Evolutionary conservation across 202 grass and related monocot species (phyloP), one percentile per base, ranked within the genome.

Genomic region (Brachypodium distachyon): DNA sequence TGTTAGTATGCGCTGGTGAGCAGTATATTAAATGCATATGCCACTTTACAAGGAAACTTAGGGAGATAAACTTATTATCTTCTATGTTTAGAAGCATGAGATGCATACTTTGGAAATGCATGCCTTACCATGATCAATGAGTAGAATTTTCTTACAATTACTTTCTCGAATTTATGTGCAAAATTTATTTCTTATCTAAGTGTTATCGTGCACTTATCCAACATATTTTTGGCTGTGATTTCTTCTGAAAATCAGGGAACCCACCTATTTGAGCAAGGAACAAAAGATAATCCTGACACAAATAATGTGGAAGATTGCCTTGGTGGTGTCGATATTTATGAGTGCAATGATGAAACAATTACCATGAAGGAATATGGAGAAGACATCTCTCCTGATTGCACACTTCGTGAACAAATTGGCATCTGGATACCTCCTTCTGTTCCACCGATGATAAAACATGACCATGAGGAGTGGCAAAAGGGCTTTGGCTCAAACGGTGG

Each of bases 401-500:
- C 95, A 40, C 52, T 92, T 33, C 72, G 67, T 84, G 82, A 92
- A 76, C 91, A 97, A 67, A 87, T 77, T 7, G 95, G 80, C 47
- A 84, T 82, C 27, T 98, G 91, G 95, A 81, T 92, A 77, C 95
- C 95, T 82, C 88, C 85, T 71, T 90, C 91, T 61, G 84, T 92
- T 44, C 91, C 89, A 40, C 95, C 89, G 3, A 90, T 94, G 91
- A 83, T 82, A 40, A 77, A 89, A 57, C 61, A 80, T 64, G 69
- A 91, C 26, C 84, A 70, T 0, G 82, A 94, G 57, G 77, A 98
- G 37, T 98, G 87, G 91, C 40, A 69, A 64, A 85, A 66, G 14
- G 87, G 89, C 4, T 92, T 98, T 70, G 61, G 82, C 47, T 77
- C 78, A 13, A 77, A 80, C 33, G 81, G 80, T 16, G 82, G 52